A percentile compares a stretch with the other conserved stretches of the same genome.
phyloP scores from a whole-genome alignment of 2,329 filamentous ascomycete species.

The Ceratocystis variospora region DNA sequence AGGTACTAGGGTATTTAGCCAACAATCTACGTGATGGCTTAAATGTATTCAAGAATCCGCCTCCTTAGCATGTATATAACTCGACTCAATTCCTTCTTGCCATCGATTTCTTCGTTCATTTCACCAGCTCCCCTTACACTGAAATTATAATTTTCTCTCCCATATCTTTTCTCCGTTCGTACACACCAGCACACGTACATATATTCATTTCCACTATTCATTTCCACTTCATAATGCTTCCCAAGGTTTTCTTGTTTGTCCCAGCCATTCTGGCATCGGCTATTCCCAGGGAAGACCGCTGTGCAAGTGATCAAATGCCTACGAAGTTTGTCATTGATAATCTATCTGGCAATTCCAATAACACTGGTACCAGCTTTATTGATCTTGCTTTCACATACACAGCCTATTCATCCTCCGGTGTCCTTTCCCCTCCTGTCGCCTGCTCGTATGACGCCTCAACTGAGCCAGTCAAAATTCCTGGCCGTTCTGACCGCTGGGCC shows the following conservation, averaged over 20 bases:
- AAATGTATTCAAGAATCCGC: no score
- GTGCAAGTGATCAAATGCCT: conserved; percentile 28
- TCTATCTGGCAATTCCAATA: conserved; percentile 28
- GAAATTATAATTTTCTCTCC: background rate
- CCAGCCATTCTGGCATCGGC: conserved; percentile 14
- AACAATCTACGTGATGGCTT: background rate
- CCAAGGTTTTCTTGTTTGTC: conserved; percentile 18
- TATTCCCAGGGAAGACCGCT: conserved; percentile 15
- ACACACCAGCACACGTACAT: no score
- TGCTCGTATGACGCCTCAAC: conserved; percentile 35
- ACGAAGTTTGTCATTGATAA: conserved; percentile 29
- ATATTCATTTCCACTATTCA: background rate
- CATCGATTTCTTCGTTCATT: background rate
- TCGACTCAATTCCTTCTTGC: background rate
- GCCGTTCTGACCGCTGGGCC: conserved; percentile 28
- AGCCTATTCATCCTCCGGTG: conserved; percentile 17
- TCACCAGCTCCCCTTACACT: background rate
- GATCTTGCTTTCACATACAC: conserved; percentile 32
- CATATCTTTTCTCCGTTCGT: background rate
- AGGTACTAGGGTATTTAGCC: background rate
- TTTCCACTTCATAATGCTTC: conserved; percentile 13
- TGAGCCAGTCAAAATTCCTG: conserved; percentile 25
- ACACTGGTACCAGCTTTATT: conserved; percentile 26
- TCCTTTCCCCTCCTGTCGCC: conserved; percentile 29
- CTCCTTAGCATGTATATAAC: no score